phyloP scores from a whole-genome alignment of 805 yeast species.

The Yarrowia yakushimensis region DNA sequence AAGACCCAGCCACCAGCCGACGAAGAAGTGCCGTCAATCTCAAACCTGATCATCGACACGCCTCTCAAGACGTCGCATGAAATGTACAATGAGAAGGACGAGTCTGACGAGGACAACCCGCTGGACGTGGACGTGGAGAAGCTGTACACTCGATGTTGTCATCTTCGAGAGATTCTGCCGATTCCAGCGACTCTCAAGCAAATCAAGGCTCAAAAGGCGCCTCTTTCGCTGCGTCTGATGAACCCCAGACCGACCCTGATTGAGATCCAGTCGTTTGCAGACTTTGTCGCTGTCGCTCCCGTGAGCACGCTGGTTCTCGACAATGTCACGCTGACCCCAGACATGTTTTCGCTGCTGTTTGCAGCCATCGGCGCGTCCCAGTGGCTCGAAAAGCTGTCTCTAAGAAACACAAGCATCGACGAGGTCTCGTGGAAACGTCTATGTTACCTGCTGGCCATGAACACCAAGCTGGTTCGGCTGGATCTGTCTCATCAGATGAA shows the following conservation, averaged over 20 bases:
- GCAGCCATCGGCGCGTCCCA: slow-evolving; percentile 65
- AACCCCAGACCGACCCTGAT: slow-evolving; percentile 89
- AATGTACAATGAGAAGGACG: slow-evolving; percentile 10
- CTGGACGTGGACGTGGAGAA: slow-evolving; percentile 17
- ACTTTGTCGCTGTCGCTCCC: slow-evolving; percentile 82
- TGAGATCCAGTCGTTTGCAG: slow-evolving; percentile 83
- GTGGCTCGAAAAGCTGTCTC: slow-evolving; percentile 65
- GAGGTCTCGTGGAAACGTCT: slow-evolving; percentile 71
- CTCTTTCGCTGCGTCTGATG: slow-evolving; percentile 66
- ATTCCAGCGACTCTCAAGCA: slow-evolving; percentile 86
- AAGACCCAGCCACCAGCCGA: neutral
- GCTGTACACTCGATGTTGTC: slow-evolving; percentile 89
- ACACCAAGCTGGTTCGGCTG: slow-evolving; percentile 50
- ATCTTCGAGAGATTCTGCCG: slow-evolving; percentile 84
- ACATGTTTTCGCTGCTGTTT: slow-evolving; percentile 72
- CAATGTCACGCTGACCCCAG: slow-evolving; percentile 68
- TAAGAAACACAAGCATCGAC: slow-evolving; percentile 74
- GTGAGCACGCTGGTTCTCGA: slow-evolving; percentile 71
- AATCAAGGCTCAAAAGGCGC: slow-evolving; percentile 70
- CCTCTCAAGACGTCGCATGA: slow-evolving; percentile 22
- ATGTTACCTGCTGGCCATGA: slow-evolving; percentile 69
- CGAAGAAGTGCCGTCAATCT: slow-evolving; percentile 13
- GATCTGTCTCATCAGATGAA: slow-evolving; percentile 64
- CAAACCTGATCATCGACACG: slow-evolving; percentile 18
- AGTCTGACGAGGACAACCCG: slow-evolving; percentile 11